Evolutionary conservation across 495 filamentous ascomycete genomes (phyloP).

Genomic region (Penicillium cosmopolitanum): DNA sequence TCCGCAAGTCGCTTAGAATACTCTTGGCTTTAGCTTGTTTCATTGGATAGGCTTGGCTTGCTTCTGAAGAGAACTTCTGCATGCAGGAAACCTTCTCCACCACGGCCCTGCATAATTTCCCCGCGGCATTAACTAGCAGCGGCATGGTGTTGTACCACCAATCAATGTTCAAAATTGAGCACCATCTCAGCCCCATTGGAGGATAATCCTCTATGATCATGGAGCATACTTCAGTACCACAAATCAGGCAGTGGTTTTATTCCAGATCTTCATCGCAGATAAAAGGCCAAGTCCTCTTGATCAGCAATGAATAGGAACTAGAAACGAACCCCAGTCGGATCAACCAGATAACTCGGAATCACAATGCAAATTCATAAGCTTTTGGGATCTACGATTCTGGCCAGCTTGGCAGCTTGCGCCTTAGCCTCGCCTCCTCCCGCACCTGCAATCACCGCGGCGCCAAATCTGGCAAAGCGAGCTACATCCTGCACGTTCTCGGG

Average conservation of each 20-base stretch:
- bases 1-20: not conserved
- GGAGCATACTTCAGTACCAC: not conserved
- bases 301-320: not conserved
- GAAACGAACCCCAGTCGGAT: not conserved
- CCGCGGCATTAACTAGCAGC: not conserved
- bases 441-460: conserved; percentile 29
- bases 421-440: conserved; percentile 26
- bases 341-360: not conserved
- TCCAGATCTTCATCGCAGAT: not conserved
- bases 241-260: not conserved
- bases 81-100: not conserved
- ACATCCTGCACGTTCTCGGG: conserved; percentile 27
- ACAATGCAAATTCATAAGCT: not conserved
- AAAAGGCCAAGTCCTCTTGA: not conserved
- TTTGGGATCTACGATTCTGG: not conserved
- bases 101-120: not conserved
- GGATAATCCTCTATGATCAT: not conserved
- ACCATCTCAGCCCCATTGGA: conserved; percentile 3
- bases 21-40: conserved; percentile 3
- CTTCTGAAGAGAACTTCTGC: not conserved
- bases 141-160: not conserved
- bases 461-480: conserved; percentile 26
- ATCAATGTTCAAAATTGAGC: not conserved
- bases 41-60: not conserved
- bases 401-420: conserved; percentile 15